Percentiles rank a stretch among this genome's conserved stretches.
Conservation (phyloP, 306 rosid genomes). For the Rubus parviflorus region DNA sequence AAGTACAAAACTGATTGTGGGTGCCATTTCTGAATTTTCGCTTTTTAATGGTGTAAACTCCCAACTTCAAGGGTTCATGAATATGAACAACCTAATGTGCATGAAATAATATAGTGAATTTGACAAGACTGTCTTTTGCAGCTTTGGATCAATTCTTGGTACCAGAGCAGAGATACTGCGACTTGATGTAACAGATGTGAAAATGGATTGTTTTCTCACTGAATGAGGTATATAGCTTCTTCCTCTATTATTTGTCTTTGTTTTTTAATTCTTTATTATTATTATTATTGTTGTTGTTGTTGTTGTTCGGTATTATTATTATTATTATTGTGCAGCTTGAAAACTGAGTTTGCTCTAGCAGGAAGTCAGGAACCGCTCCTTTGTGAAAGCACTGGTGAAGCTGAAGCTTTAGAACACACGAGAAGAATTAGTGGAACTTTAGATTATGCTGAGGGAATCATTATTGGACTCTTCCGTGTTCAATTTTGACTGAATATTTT, state of each 20-base stretch:
- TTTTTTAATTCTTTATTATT: not conserved
- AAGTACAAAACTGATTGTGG: too few relatives aligned
- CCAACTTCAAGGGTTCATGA: not conserved
- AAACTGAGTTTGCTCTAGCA: not conserved
- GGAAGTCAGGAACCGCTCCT: not conserved
- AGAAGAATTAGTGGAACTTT: too few relatives aligned
- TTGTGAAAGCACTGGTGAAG: too few relatives aligned
- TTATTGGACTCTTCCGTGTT: too few relatives aligned
- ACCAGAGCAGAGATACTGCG: conserved; percentile 86
- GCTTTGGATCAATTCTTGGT: conserved; percentile 79
- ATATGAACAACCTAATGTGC: not conserved
- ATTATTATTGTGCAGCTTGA: not conserved
- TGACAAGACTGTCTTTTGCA: conserved; percentile 32
- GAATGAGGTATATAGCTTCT: conserved; percentile 24
- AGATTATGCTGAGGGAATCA: too few relatives aligned
- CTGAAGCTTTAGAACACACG: too few relatives aligned
- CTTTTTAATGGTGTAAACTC: too few relatives aligned
- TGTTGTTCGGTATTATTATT: too few relatives aligned
- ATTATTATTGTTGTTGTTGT: too few relatives aligned
- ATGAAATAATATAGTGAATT: not conserved
- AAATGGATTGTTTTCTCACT: conserved; percentile 72
- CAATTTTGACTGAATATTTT: too few relatives aligned
- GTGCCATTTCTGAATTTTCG: too few relatives aligned
- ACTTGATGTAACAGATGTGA: conserved; percentile 89
- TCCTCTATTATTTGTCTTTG: not conserved